These are phyloP conservation scores for Microsporum audouinii DNA, from an alignment of 2,329 filamentous ascomycete genomes.

Conservation along the genomic window DNA sequence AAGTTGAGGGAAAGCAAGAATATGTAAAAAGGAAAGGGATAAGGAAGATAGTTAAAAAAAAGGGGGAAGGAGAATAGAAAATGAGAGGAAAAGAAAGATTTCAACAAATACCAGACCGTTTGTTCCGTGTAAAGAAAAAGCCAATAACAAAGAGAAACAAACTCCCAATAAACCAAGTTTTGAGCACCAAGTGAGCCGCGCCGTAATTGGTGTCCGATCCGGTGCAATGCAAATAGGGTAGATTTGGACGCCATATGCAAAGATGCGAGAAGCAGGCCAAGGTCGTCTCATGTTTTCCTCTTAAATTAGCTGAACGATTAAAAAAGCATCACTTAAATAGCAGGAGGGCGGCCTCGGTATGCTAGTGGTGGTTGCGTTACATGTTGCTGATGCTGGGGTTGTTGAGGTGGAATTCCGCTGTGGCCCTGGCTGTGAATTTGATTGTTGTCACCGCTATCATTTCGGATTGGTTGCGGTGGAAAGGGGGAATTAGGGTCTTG, in stretches of 20 bases:
- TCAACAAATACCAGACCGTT: constrained; percentile 1
- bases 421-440: constrained; percentile 19
- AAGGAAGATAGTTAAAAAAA: neutral
- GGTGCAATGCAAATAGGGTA: constrained; percentile 1
- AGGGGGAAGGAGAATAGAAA: neutral
- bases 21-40: neutral
- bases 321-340: constrained; percentile 5
- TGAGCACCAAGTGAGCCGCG: constrained; percentile 2
- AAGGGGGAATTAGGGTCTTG: constrained; percentile 7
- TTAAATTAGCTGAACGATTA: neutral
- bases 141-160: neutral
- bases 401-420: constrained; percentile 17
- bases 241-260: constrained; percentile 59
- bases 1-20: neutral
- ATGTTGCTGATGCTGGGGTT: constrained; percentile 16
- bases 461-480: constrained; percentile 12
- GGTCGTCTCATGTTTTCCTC: constrained; percentile 46
- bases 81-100: neutral
- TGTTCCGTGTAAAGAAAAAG: neutral
- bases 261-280: constrained; percentile 88
- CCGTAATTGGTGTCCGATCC: neutral
- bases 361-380: constrained; percentile 21
- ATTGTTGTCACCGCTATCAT: constrained; percentile 23
- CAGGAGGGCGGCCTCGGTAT: constrained; percentile 25
- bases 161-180: constrained; percentile 2